Conservation (phyloP, 345 rosid species). For the Salix udensis region DNA sequence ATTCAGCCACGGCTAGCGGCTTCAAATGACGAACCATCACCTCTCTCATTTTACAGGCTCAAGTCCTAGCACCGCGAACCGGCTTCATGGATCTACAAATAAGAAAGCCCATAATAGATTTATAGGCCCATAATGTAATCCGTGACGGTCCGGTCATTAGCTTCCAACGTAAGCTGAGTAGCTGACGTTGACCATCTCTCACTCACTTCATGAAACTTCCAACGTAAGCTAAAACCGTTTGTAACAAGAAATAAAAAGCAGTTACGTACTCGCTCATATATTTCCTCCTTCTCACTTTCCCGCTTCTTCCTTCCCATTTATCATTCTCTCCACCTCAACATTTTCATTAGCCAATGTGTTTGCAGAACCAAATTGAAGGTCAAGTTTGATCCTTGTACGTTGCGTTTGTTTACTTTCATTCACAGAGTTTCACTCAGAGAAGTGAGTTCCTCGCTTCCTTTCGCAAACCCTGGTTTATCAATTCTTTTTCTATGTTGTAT, state of each 20-base stretch:
- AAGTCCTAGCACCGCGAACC: too few species aligned
- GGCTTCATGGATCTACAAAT: too few species aligned
- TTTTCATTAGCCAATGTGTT: not conserved
- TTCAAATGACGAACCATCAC: too few species aligned
- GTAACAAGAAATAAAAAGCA: not conserved
- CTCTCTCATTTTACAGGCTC: too few species aligned
- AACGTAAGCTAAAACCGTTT: constrained; percentile 10
- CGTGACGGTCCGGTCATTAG: not conserved
- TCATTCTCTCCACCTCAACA: not conserved
- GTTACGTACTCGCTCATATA: not conserved
- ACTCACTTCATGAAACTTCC: constrained; percentile 3
- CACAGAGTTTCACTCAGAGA: not conserved
- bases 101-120: not conserved
- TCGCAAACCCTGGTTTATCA: not conserved
- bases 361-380: not conserved
- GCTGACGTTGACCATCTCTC: too few species aligned
- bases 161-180: constrained; percentile 7
- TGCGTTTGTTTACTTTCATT: not conserved
- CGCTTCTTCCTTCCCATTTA: not conserved
- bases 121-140: not conserved
- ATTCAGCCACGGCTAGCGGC: too few species aligned
- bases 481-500: too few species aligned
- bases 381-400: not conserved
- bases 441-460: not conserved
- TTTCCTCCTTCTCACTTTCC: not conserved